Percentiles rank a stretch among this genome's conserved stretches.
Evolutionary conservation across 768 basidiomycete species (phyloP).

Genomic region (Harrya chromipes): DNA sequence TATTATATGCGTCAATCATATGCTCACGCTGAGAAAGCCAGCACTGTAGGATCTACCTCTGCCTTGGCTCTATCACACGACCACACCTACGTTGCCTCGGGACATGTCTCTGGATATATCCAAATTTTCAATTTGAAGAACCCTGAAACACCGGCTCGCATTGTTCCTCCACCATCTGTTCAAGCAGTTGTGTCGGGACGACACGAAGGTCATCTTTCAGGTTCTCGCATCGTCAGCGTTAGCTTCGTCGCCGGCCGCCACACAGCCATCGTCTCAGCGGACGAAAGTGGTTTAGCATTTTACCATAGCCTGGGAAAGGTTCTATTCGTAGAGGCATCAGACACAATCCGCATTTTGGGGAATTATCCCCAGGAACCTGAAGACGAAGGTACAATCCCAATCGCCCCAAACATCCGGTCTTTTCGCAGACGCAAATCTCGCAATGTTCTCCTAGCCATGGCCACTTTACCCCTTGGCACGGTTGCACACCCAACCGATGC

Average conservation of each 20-base stretch:
- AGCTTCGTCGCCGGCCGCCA: conserved; percentile 90
- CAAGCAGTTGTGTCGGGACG: conserved; percentile 69
- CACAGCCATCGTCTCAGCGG: conserved; percentile 88
- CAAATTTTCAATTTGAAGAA: conserved; percentile 80
- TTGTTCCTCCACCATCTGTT: conserved; percentile 66
- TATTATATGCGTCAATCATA: conserved; percentile 9
- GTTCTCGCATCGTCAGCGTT: conserved; percentile 75
- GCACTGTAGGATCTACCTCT: conserved; percentile 71
- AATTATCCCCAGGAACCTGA: conserved; percentile 66
- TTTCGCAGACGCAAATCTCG: conserved; percentile 49
- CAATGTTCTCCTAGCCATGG: conserved; percentile 74
- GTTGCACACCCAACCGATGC: conserved; percentile 70
- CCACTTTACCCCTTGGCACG: conserved; percentile 78
- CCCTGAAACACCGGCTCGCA: conserved; percentile 64
- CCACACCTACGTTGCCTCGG: conserved; percentile 88
- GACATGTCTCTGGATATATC: conserved; percentile 81
- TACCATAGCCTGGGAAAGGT: conserved; percentile 94
- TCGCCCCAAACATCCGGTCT: conserved; percentile 21
- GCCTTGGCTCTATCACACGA: conserved; percentile 90
- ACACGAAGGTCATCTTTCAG: conserved; percentile 81
- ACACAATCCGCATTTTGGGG: conserved; percentile 90
- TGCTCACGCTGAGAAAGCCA: conserved; percentile 42
- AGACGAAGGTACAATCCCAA: not conserved
- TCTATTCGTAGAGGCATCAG: conserved; percentile 91
- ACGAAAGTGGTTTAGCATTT: conserved; percentile 89